Evolutionary conservation across 345 rosid species (phyloP), one percentile per base, ranked within the genome.

Genomic region (Dovyalis caffra): DNA sequence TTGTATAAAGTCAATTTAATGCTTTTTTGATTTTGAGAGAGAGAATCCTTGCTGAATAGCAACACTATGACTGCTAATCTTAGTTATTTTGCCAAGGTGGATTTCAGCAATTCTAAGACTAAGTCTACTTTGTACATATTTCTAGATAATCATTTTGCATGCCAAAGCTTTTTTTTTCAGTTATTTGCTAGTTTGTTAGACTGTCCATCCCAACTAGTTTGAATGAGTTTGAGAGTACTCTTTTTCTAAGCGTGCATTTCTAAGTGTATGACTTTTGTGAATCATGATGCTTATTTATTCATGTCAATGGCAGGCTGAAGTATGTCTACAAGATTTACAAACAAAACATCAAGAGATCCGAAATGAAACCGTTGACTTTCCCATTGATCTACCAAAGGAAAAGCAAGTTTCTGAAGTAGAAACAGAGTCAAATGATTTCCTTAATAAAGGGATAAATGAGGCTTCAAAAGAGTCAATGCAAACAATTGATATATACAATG

Each of bases 251-350:
- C n/a, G n/a, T n/a, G n/a, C n/a, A 29, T 60, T 43, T 37, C 32
- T 43, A 35, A 37, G 15, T 34, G 32, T 58, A 23, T 38, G 53
- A 3, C 32, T 60, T 70, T 29, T 73, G 40, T 71, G 64, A 74
- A 7, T 32, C 18, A 57, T 37, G 58, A 12, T 32, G 23, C 28
- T 47, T 68, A 28, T 37, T 56, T 25, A 4, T 62, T 23, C 37
- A 58, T 38, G 47, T 26, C 29, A 51, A 71, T 65, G 60, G 74
- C 86, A 90, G 98, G 92, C 86, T 74, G 93, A 87, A 51, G 75
- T 82, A 58, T 64, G 85, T 68, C 20, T 73, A 61, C 75, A 80
- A 77, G 85, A 81, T 70, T 75, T 83, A 58, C 81, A 80, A 68
- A 78, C 68, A 73, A 84, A 82, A 69, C 74, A 79, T 72, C 87